Evolutionary conservation across 768 basidiomycete species (phyloP).

Genomic region (Tephrocybe sp.): DNA sequence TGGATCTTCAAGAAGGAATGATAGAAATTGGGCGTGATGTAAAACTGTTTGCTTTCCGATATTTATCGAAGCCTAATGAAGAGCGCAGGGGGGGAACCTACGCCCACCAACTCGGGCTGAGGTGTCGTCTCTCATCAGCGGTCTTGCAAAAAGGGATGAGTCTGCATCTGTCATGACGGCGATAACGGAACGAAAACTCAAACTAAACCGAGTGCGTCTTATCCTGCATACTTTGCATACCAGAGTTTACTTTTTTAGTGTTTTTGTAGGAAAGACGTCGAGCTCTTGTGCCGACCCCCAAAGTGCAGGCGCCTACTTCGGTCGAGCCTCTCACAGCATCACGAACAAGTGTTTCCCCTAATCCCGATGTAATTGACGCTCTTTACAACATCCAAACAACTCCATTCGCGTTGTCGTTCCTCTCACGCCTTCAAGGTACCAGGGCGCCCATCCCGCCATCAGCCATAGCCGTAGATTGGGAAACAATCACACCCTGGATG

Average conservation of each 20-base stretch:
- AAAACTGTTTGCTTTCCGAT: background rate
- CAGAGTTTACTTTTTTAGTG: background rate
- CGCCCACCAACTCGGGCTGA: constrained; percentile 45
- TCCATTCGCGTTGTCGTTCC: constrained; percentile 63
- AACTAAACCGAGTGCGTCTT: constrained; percentile 38
- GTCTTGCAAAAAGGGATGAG: constrained; percentile 14
- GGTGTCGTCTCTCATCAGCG: constrained; percentile 32
- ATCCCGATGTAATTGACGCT: constrained; percentile 44
- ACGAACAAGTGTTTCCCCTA: constrained; percentile 22
- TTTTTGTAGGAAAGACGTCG: constrained; percentile 31
- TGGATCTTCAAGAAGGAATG: constrained; percentile 16
- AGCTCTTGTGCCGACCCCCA: constrained; percentile 19
- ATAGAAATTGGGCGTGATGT: constrained; percentile 27
- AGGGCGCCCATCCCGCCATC: constrained; percentile 29
- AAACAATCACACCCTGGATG: constrained; percentile 72
- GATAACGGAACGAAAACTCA: constrained; percentile 44
- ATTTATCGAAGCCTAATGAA: background rate
- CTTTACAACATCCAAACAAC: constrained; percentile 61
- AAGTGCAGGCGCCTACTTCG: constrained; percentile 20
- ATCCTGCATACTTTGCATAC: too few relatives aligned
- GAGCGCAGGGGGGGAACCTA: constrained; percentile 31
- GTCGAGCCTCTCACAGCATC: constrained; percentile 37
- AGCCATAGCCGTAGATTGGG: constrained; percentile 69
- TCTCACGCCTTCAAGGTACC: constrained; percentile 59
- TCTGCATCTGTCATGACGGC: constrained; percentile 26